Base-by-base conservation (phyloP, 2,329 filamentous ascomycete species). In the Knufia fluminis region DNA sequence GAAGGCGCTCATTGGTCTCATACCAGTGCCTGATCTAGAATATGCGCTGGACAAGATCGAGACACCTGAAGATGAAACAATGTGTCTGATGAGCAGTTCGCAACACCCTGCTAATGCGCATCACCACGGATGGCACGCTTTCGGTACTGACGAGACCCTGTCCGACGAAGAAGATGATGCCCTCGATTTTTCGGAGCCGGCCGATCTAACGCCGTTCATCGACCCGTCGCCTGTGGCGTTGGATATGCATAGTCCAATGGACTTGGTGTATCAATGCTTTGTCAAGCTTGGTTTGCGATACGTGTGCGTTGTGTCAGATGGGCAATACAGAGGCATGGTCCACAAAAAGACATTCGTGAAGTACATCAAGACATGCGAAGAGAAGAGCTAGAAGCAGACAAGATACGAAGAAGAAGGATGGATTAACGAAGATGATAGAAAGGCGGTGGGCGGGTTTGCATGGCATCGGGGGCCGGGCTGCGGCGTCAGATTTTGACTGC, bases 281-380 rank as follows among this genome's bases (percentile, higher is more conserved):
- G 86, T 87, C 45, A 98, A 98, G 68, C 74, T 98, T 7, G 92
- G 92, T 1, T 68, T 98, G 57, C 76, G 92, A 54, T 97, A 95
- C 66, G 84, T 98, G 44, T 97, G 92, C 64, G 89, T 96, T 3
- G 71, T 92, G 22, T 79, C 78, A 49, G 82, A 95, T 57, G 92
- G 92, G 20, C 80, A 80, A 53, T 98, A 87, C 68, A 86, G 85
- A 1, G 92, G 92, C 54, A 78, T 98, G 74, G 88, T 94, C 45
- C 92, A 98, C 68, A 97, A 97, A 73, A 98, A 98, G 72, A 83
- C 82, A 3, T 97, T 98, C 71, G 91, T 95, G 52, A 90, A 87
- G 66, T 96, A 94, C 64, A 84, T 94, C n/a, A 48, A 40, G 35
- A 48, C 45, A 9, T 48, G 32, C 20, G 45, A 48, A 20, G 33